Evolutionary conservation across 2,329 filamentous ascomycete species (phyloP).

Genomic region (Biscogniauxia mediterranea): DNA sequence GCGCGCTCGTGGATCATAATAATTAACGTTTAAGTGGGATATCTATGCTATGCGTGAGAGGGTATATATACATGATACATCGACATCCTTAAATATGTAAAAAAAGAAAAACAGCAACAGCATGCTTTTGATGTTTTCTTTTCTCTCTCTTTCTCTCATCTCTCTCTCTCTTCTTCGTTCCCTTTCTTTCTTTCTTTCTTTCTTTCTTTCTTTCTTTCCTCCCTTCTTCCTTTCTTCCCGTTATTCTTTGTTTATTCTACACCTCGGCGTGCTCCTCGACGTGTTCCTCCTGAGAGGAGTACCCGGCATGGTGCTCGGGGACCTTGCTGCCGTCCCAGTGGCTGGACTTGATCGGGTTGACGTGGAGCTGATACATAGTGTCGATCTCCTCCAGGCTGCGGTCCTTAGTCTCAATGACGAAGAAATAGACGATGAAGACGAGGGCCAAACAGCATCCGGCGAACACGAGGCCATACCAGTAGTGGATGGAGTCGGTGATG

Average conservation of each 20-base stretch:
- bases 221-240: background rate
- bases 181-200: background rate
- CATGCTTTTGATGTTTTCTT: too few species aligned
- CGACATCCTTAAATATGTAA: too few species aligned
- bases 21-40: background rate
- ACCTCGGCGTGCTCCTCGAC: conserved; percentile 1
- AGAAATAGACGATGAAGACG: conserved; percentile 69
- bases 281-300: conserved; percentile 16
- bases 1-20: background rate
- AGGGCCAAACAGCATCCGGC: conserved; percentile 64
- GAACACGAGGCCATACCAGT: conserved; percentile 70
- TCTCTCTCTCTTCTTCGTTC: background rate
- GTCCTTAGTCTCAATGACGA: conserved; percentile 71
- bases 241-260: background rate
- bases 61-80: too few species aligned
- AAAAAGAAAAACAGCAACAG: too few species aligned
- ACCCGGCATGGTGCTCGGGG: conserved; percentile 10
- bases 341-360: conserved; percentile 48
- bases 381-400: conserved; percentile 74
- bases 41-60: too few species aligned
- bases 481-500: conserved; percentile 68
- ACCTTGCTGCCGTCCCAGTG: conserved; percentile 36
- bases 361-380: conserved; percentile 64
- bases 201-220: background rate
- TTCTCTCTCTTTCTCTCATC: background rate